Conservation (phyloP, 164 flowering plant species). For the Liriodendron chinense region DNA sequence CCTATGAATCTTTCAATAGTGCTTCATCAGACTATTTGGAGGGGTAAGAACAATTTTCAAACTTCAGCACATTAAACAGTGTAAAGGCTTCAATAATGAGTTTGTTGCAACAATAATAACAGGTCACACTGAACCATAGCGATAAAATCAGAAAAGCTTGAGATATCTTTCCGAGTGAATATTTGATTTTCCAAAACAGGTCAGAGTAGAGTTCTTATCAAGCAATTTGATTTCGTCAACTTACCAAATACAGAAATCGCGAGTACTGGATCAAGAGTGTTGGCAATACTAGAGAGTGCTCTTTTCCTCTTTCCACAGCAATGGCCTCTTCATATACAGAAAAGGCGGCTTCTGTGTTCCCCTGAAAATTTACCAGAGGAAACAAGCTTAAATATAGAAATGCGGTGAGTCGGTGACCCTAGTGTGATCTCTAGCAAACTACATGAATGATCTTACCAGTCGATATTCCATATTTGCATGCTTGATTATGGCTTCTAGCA, state of each 20-base stretch:
- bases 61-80: no score
- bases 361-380: conserved; percentile 44
- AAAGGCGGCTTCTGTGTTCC: conserved; percentile 72
- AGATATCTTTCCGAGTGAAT: background rate
- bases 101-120: no score
- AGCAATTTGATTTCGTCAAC: background rate
- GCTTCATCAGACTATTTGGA: no score
- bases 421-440: background rate
- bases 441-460: conserved; percentile 43
- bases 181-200: no score
- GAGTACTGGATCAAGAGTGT: conserved; percentile 86
- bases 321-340: conserved; percentile 88
- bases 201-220: background rate
- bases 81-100: no score
- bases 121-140: background rate
- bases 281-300: conserved; percentile 74
- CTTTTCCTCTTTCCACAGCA: conserved; percentile 92
- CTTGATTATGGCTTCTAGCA: conserved; percentile 82
- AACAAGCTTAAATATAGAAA: background rate
- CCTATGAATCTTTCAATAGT: no score
- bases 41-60: no score
- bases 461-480: conserved; percentile 98
- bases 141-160: background rate
- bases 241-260: conserved; percentile 75
- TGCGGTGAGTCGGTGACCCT: background rate